These are phyloP conservation scores for Gossypium lobatum DNA, from an alignment of 441 rosid genomes.

Conservation along the genomic window DNA sequence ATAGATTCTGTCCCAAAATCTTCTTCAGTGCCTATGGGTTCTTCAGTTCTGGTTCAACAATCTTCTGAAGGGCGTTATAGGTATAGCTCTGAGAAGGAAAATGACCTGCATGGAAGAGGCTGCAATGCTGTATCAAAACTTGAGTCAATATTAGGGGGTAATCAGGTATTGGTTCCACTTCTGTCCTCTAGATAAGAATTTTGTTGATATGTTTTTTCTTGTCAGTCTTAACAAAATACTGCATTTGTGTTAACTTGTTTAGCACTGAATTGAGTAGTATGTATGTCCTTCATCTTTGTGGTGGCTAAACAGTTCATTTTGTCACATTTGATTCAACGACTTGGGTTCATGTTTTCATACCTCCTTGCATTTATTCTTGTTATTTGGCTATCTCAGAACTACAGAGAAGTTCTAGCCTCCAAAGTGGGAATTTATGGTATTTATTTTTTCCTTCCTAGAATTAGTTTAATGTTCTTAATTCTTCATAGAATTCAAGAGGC, in stretches of 20 bases:
- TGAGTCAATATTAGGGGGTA: constrained; percentile 32
- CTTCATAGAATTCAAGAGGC: constrained; percentile 35
- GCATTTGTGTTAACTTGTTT: not conserved
- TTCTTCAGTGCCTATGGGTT: constrained; percentile 31
- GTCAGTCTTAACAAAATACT: not conserved
- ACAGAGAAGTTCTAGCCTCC: not conserved
- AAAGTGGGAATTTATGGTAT: not conserved
- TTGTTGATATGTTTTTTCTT: not conserved
- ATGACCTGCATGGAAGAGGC: constrained; percentile 37
- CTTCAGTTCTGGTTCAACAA: constrained; percentile 52
- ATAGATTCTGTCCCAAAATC: constrained; percentile 22
- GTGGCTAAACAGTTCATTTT: not conserved
- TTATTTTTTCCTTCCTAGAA: constrained; percentile 13
- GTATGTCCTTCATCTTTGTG: not conserved
- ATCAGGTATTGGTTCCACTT: constrained; percentile 35
- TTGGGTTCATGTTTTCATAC: not conserved
- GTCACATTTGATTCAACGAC: not conserved
- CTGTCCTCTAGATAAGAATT: not conserved
- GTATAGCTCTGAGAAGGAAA: constrained; percentile 40
- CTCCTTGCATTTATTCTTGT: not conserved
- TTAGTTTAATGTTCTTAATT: constrained; percentile 35
- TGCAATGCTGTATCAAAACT: constrained; percentile 29
- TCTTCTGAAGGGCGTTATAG: constrained; percentile 30
- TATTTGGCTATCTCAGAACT: not conserved
- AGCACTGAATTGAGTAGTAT: not conserved